Conservation (phyloP, 352 stramenopile genomes). For the Globisporangium alternatum region DNA sequence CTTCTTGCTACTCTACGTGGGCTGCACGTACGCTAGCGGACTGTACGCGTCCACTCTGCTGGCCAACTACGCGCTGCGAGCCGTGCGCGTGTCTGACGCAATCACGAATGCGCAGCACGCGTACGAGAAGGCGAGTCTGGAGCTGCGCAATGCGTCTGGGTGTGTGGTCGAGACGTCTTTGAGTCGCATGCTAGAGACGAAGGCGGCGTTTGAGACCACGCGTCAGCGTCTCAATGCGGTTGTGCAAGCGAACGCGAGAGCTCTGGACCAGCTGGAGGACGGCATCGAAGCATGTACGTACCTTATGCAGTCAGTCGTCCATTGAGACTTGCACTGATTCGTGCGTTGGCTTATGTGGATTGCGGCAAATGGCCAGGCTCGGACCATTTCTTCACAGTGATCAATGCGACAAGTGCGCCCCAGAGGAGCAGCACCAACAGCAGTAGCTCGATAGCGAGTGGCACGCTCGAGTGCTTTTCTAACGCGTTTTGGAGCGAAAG, state of each 20-base stretch:
- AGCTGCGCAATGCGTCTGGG: conserved; percentile 27
- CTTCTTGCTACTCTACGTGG: conserved; percentile 52
- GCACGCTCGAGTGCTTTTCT: conserved; percentile 3
- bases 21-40: conserved; percentile 40
- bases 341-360: not conserved
- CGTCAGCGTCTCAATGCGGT: not conserved
- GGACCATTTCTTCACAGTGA: not conserved
- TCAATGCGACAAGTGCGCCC: not conserved
- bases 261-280: conserved; percentile 15
- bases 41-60: conserved; percentile 39
- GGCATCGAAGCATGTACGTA: conserved; percentile 9
- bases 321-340: not conserved
- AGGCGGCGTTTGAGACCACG: not conserved
- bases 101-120: conserved; percentile 26
- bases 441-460: not conserved
- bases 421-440: not conserved
- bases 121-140: conserved; percentile 30
- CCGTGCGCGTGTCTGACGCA: conserved; percentile 26
- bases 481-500: conserved; percentile 1
- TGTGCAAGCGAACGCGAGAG: conserved; percentile 2
- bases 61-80: conserved; percentile 27
- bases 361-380: conserved; percentile 8
- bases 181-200: not conserved
- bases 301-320: not conserved
- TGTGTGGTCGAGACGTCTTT: conserved; percentile 29